These are phyloP conservation scores for Geotrichum aggregatum DNA, from an alignment of 1,139 yeast genomes.

Conservation along the genomic window DNA sequence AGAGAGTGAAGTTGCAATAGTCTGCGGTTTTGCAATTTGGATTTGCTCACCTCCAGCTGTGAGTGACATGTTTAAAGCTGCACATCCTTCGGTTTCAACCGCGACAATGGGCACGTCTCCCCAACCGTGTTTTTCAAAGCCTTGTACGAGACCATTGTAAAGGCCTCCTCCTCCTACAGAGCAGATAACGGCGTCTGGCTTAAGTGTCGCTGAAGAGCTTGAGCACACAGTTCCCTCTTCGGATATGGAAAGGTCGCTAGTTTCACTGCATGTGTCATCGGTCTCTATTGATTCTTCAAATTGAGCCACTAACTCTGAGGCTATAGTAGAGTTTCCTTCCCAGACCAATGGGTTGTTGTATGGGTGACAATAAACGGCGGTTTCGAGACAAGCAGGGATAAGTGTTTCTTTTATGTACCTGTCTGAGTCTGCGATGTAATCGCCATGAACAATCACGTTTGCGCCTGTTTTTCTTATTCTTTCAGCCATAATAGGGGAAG, in stretches of 20 bases:
- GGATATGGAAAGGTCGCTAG: constrained; percentile 3
- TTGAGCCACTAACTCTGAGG: constrained; percentile 54
- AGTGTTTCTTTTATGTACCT: constrained; percentile 44
- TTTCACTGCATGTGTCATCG: constrained; percentile 1
- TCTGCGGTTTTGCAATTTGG: constrained; percentile 46
- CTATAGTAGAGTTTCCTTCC: constrained; percentile 63
- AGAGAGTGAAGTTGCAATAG: constrained; percentile 62
- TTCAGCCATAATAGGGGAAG: constrained; percentile 44
- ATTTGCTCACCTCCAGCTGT: constrained; percentile 39
- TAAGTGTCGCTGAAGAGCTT: neutral
- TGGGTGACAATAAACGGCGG: constrained; percentile 61
- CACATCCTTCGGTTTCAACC: constrained; percentile 65
- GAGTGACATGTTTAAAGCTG: constrained; percentile 52
- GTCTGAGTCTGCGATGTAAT: constrained; percentile 63
- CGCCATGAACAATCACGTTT: constrained; percentile 52
- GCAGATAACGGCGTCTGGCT: constrained; percentile 58
- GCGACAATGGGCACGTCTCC: constrained; percentile 49
- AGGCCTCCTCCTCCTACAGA: constrained; percentile 78
- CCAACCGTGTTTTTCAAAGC: constrained; percentile 46
- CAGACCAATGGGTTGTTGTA: constrained; percentile 62
- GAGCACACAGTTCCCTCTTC: neutral
- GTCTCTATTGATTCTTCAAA: constrained; percentile 26
- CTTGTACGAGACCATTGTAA: constrained; percentile 59
- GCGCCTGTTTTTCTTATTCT: constrained; percentile 53
- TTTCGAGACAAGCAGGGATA: constrained; percentile 31